phyloP scores from a whole-genome alignment of 2,329 filamentous ascomycete species.

The Verticillium nubilum region DNA sequence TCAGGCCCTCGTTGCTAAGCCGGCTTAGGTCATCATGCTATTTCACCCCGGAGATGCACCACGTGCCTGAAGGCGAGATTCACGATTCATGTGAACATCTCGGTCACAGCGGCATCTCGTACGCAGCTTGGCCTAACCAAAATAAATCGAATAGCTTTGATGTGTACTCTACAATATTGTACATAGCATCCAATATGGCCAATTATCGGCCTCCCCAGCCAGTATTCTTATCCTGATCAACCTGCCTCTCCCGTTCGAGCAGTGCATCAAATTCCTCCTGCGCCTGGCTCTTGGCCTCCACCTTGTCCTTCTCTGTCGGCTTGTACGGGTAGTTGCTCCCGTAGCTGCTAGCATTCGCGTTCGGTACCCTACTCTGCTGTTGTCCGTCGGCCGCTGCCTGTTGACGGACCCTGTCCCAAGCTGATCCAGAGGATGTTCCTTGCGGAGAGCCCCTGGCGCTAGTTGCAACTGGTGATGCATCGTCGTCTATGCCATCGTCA shows the following conservation, averaged over 20 bases:
- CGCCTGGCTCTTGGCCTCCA: constrained; percentile 35
- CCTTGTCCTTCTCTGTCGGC: constrained; percentile 20
- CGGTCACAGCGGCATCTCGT: no score
- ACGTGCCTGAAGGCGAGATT: no score
- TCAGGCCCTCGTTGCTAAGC: not conserved
- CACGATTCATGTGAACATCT: no score
- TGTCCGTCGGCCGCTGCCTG: constrained; percentile 17
- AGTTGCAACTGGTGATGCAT: constrained; percentile 37
- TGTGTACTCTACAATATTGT: no score
- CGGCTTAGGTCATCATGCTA: not conserved
- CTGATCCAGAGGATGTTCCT: constrained; percentile 21
- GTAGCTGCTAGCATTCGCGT: not conserved
- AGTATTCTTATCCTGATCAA: not conserved
- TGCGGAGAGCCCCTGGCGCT: constrained; percentile 16
- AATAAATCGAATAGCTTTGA: no score
- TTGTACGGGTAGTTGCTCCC: constrained; percentile 7
- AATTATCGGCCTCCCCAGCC: not conserved
- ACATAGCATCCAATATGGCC: no score
- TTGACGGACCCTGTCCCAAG: constrained; percentile 41
- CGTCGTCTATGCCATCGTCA: constrained; percentile 22
- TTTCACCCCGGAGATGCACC: no score
- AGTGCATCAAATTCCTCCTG: constrained; percentile 46
- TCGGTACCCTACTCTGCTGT: not conserved
- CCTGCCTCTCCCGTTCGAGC: constrained; percentile 36
- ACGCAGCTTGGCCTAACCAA: no score